Base-by-base conservation (phyloP, 805 yeast species). In the Hanseniaspora clermontiae region DNA sequence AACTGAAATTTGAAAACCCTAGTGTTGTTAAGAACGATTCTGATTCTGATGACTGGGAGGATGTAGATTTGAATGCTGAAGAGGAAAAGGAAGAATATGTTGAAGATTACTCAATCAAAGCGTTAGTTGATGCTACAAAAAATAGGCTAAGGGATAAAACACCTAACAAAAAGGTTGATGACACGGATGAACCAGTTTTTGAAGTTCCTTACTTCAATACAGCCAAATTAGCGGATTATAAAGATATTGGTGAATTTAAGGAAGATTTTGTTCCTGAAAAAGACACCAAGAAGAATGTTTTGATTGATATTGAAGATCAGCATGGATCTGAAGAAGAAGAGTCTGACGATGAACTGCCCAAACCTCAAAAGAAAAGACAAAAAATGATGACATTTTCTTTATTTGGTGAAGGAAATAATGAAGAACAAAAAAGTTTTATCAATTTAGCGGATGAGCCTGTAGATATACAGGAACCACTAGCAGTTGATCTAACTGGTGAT, bases 21-120 rank as follows among this genome's bases (percentile, higher is more conserved):
- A 37, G 63, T 6, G 69, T 61, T 8, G 68, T 60, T 38, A 66
- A 62, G 27, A 64, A 63, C 1, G 71, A 66, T 20, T 72, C 66
- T 14, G 74, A 68, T 39, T 77, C 73, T 14, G 70, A 75, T 31
- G 89, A 82, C 43, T 82, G 86, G 82, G 90, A 85, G 62, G 95
- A 86, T 60, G 84, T 85, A 5, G 66, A 68, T 34, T 58, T 63
- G 0, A 62, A 62, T 45, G 58, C 61, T 11, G 59, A 59, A 34
- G 61, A 63, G 45, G 56, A 62, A n/a, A 59, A 59, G 37, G 62
- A 64, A 48, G 57, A 60, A 11, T 59, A 59, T 11, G 57, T 59
- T 15, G 68, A 67, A 50, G 73, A 72, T 60, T 73, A 68, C 49
- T 74, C 82, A 2, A 65, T 77, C 10, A 70, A 71, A 49, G 68